Conservation (phyloP, 257 asterid species). For the Solanum habrochaites region DNA sequence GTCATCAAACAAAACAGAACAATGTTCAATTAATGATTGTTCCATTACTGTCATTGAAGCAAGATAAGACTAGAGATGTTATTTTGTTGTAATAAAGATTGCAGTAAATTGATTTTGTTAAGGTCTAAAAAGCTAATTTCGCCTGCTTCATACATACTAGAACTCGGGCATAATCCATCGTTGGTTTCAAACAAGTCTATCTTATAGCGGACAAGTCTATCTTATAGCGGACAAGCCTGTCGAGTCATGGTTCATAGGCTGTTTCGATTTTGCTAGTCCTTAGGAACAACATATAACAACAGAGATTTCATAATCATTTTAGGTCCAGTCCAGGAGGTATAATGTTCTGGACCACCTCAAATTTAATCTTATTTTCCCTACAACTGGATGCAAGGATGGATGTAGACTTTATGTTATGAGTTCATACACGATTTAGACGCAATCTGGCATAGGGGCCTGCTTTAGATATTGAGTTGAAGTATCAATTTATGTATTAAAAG, state of each 20-base stretch:
- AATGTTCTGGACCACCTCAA: not conserved
- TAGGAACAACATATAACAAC: not conserved
- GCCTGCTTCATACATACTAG: not conserved
- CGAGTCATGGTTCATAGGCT: not conserved
- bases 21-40: not conserved
- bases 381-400: too few species aligned
- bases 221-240: not conserved
- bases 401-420: too few species aligned
- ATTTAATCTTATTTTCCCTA: too few species aligned
- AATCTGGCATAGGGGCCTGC: too few species aligned
- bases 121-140: not conserved
- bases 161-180: not conserved
- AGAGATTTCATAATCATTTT: not conserved
- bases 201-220: not conserved
- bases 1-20: not conserved
- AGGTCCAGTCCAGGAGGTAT: not conserved
- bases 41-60: slow-evolving; percentile 2
- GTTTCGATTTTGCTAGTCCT: not conserved
- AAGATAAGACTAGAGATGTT: not conserved
- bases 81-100: not conserved
- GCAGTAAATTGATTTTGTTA: not conserved
- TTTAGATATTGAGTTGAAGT: too few species aligned
- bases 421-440: too few species aligned
- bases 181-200: not conserved
- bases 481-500: too few species aligned